Percentiles rank a stretch among this genome's conserved stretches.
phyloP scores from a whole-genome alignment of 1,284 basidiomycete genomes.

The Boletus semigastroideus region DNA sequence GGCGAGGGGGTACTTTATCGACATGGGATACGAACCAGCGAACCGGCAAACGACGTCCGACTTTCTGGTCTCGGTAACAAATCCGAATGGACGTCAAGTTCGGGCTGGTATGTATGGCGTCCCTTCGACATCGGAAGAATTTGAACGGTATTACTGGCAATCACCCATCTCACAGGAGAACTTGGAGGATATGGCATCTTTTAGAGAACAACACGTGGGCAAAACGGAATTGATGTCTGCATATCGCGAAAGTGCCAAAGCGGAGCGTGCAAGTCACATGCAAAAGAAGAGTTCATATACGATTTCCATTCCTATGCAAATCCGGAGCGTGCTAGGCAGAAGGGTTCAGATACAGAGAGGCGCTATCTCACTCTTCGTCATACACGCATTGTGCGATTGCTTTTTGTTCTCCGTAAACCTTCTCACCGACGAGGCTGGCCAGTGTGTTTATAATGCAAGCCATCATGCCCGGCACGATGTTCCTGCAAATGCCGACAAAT shows the following conservation, averaged over 20 bases:
- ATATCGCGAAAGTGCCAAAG: conserved; percentile 50
- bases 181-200: conserved; percentile 37
- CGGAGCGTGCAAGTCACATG: conserved; percentile 49
- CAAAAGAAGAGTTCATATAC: conserved; percentile 46
- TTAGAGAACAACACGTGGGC: conserved; percentile 37
- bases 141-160: conserved; percentile 42
- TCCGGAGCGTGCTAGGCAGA: conserved; percentile 62
- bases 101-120: conserved; percentile 48
- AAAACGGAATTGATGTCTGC: conserved; percentile 36
- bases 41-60: conserved; percentile 68
- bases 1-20: conserved; percentile 66
- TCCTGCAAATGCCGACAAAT: conserved; percentile 58
- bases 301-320: conserved; percentile 58
- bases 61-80: conserved; percentile 64
- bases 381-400: conserved; percentile 35
- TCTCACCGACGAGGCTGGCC: conserved; percentile 23
- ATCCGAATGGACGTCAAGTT: conserved; percentile 55
- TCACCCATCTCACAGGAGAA: conserved; percentile 32
- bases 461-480: conserved; percentile 77
- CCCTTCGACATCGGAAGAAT: conserved; percentile 64
- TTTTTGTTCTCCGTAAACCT: conserved; percentile 11
- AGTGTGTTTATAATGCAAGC: conserved; percentile 60
- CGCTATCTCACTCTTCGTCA: conserved; percentile 41
- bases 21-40: conserved; percentile 65
- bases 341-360: conserved; percentile 70